These are phyloP conservation scores for Crassisporium funariophilum DNA, from an alignment of 768 basidiomycete species.

Conservation along the genomic window DNA sequence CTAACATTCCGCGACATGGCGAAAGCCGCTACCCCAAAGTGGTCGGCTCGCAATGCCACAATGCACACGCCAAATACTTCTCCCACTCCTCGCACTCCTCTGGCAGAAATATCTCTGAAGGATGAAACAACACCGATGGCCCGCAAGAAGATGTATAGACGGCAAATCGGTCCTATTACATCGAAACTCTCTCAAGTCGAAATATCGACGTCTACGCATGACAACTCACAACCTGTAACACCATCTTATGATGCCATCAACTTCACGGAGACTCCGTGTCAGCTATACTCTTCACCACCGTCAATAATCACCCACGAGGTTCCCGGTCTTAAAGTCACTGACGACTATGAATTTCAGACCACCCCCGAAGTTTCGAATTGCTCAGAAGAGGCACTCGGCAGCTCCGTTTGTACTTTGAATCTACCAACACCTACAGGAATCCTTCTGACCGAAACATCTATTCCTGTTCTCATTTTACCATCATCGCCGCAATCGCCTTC, in stretches of 20 bases:
- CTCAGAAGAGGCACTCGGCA: constrained; percentile 18
- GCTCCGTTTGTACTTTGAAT: constrained; percentile 28
- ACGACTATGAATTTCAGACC: constrained; percentile 1
- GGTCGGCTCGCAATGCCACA: constrained; percentile 21
- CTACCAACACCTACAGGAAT: constrained; percentile 22
- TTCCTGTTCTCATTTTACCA: constrained; percentile 23
- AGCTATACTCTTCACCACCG: too few species aligned
- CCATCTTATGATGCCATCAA: too few species aligned
- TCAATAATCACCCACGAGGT: too few species aligned
- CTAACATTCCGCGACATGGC: constrained; percentile 37
- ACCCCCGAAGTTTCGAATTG: neutral
- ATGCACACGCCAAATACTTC: constrained; percentile 20
- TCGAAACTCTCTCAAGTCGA: constrained; percentile 24
- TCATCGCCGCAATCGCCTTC: constrained; percentile 23
- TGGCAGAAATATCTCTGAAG: constrained; percentile 37
- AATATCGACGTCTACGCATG: too few species aligned
- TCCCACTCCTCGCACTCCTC: constrained; percentile 36
- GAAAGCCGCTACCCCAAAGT: constrained; percentile 37
- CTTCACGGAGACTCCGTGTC: too few species aligned
- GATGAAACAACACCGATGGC: constrained; percentile 36
- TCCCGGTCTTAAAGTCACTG: neutral
- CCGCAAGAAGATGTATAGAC: constrained; percentile 33
- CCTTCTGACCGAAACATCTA: constrained; percentile 25
- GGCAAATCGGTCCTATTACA: constrained; percentile 15
- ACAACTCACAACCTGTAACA: too few species aligned